Conservation (phyloP, 192 early-diverging fungal species). For the Coemansia sp. region DNA sequence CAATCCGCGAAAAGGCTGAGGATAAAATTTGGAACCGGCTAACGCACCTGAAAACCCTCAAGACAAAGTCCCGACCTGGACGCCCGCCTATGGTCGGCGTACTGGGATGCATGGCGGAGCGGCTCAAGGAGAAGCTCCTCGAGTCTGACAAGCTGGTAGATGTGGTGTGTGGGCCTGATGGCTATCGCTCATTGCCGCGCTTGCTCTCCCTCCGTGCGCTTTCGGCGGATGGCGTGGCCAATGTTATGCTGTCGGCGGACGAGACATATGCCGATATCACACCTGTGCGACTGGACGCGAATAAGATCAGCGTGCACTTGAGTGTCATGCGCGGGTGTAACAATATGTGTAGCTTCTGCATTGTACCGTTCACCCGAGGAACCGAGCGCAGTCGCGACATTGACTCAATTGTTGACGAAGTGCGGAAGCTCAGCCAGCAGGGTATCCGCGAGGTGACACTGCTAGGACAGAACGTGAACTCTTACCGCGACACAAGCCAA, state of each 20-base stretch:
- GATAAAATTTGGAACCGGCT: slow-evolving; percentile 70
- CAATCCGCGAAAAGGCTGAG: slow-evolving; percentile 79
- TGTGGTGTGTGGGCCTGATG: slow-evolving; percentile 77
- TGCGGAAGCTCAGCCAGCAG: slow-evolving; percentile 60
- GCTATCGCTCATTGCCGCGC: slow-evolving; percentile 72
- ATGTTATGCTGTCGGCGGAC: slow-evolving; percentile 78
- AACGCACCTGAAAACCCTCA: slow-evolving; percentile 57
- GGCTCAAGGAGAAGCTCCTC: slow-evolving; percentile 69
- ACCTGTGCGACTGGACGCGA: slow-evolving; percentile 64
- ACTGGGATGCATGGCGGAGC: slow-evolving; percentile 78
- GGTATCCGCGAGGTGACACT: slow-evolving; percentile 68
- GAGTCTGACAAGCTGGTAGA: slow-evolving; percentile 71
- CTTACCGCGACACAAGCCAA: slow-evolving; percentile 68
- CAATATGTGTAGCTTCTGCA: slow-evolving; percentile 82
- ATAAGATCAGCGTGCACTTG: slow-evolving; percentile 68
- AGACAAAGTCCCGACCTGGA: slow-evolving; percentile 55
- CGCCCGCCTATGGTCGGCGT: slow-evolving; percentile 72
- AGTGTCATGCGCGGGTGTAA: slow-evolving; percentile 81
- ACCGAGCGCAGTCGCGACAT: slow-evolving; percentile 72
- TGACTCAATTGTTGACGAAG: slow-evolving; percentile 68
- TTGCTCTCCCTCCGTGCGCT: slow-evolving; percentile 65
- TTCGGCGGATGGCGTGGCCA: slow-evolving; percentile 69
- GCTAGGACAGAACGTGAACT: slow-evolving; percentile 82
- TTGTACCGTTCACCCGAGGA: slow-evolving; percentile 76
- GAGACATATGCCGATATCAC: slow-evolving; percentile 81